Base-by-base conservation (phyloP, 495 filamentous ascomycete genomes). In the Aspergillus leporis region DNA sequence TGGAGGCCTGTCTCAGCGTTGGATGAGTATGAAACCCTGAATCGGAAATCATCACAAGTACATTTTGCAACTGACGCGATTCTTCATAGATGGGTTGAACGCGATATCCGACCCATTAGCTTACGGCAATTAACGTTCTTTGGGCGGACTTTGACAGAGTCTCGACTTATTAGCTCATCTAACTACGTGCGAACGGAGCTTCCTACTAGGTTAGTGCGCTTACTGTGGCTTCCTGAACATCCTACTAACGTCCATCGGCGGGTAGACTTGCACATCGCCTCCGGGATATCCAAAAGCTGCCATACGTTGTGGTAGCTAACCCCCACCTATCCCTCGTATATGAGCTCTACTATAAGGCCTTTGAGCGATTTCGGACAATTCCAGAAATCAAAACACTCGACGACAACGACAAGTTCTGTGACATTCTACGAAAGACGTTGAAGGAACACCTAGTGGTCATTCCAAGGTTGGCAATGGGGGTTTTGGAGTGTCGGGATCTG, bases 171-270 rank as follows among this genome's bases (percentile, higher is more conserved):
- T 53, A 90, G 89, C 77, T 96, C 92, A 45, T 95, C 95, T 30
- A 98, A 98, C 72, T 98, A 98, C 80, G 91, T 98, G 43, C 90
- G 94, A 38, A 93, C 90, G 5, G 94, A 98, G 76, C 83, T 98
- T 22, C 94, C 94, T 9, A 92, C 89, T n/a, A 84, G 91, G 90
- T 88, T 71, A 58, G 76, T 70, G 25, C 7, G 40, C n/a, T 28
- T 22, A 19, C 22, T 45, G 22, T 38, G 31, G n/a, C 28, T 30
- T 13, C 50, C 13, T 21, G n/a, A 36, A 45, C n/a, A 18, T 51
- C 21, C 21, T 32, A 32, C 47, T 30, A 16, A n/a, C 18, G 5
- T 49, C 34, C 22, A 25, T 55, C 22, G 43, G 40, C 53, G 38
- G 51, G 23, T 46, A 92, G 92, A 58, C 82, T 97, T 56, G 90